These are phyloP conservation scores for Phytophthora fragariaefolia DNA, from an alignment of 352 stramenopile genomes.

Conservation along the genomic window DNA sequence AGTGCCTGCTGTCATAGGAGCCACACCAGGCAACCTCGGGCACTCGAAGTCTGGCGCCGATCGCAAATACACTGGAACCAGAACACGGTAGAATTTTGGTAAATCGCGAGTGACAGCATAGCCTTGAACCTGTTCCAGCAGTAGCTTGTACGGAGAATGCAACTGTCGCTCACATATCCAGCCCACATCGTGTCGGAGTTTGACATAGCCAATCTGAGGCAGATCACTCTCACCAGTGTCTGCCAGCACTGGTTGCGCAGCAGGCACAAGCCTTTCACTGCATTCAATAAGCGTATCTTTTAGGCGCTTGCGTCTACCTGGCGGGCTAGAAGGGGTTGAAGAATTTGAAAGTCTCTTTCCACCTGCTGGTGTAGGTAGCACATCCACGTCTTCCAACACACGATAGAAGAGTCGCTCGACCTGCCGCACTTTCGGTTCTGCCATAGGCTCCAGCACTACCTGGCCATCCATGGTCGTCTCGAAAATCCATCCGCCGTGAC, in stretches of 20 bases:
- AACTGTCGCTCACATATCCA: slow-evolving; percentile 80
- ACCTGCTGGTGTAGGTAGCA: slow-evolving; percentile 62
- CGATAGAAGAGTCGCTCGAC: slow-evolving; percentile 84
- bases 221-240: slow-evolving; percentile 21
- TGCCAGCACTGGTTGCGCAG: slow-evolving; percentile 14
- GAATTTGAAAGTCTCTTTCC: slow-evolving; percentile 16
- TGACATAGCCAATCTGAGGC: slow-evolving; percentile 73
- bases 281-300: slow-evolving; percentile 82
- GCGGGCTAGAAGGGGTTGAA: slow-evolving; percentile 38
- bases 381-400: slow-evolving; percentile 70
- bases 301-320: slow-evolving; percentile 59
- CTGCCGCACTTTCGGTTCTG: slow-evolving; percentile 61
- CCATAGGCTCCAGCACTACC: slow-evolving; percentile 74
- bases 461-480: slow-evolving; percentile 88
- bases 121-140: slow-evolving; percentile 76
- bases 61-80: slow-evolving; percentile 70
- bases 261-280: slow-evolving; percentile 74
- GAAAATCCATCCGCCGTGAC: slow-evolving; percentile 85
- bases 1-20: slow-evolving; percentile 65
- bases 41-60: slow-evolving; percentile 83
- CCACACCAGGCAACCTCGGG: slow-evolving; percentile 67
- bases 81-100: slow-evolving; percentile 79
- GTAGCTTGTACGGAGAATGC: slow-evolving; percentile 50
- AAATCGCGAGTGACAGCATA: slow-evolving; percentile 71
- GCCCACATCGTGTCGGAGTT: slow-evolving; percentile 80